A percentile compares a stretch with the other conserved stretches of the same genome.
Evolutionary conservation across 2,329 filamentous ascomycete species (phyloP).

Genomic region (Diplodia sapinea): DNA sequence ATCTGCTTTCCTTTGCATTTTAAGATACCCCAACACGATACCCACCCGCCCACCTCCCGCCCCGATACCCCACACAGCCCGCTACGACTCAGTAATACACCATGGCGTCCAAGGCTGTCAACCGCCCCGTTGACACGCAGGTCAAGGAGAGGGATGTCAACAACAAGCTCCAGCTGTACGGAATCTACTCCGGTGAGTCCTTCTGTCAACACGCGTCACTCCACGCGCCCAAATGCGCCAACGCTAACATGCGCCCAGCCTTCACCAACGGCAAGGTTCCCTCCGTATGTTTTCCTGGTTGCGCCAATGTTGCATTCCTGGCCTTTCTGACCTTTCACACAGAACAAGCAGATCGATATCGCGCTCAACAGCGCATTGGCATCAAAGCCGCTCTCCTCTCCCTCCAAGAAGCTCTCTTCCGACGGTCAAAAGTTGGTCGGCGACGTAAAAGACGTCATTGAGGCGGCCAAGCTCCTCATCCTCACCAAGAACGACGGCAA

Average conservation of each 20-base stretch:
- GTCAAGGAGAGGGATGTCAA: slow-evolving; percentile 86
- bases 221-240: not conserved
- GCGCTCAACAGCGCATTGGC: slow-evolving; percentile 86
- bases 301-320: not conserved
- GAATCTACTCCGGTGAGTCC: slow-evolving; percentile 73
- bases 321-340: slow-evolving; percentile 33
- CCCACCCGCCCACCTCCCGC: not conserved
- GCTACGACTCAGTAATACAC: not conserved
- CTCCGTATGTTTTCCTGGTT: slow-evolving; percentile 65
- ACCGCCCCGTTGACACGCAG: slow-evolving; percentile 74
- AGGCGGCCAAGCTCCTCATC: slow-evolving; percentile 81
- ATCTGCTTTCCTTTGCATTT: slow-evolving; percentile 27
- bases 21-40: slow-evolving; percentile 30
- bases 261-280: slow-evolving; percentile 90
- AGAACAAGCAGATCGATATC: slow-evolving; percentile 96
- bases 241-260: slow-evolving; percentile 54
- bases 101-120: slow-evolving; percentile 56
- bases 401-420: slow-evolving; percentile 76
- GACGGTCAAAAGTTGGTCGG: slow-evolving; percentile 81
- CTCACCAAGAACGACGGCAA: slow-evolving; percentile 96
- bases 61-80: slow-evolving; percentile 7
- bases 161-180: slow-evolving; percentile 92
- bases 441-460: slow-evolving; percentile 79
- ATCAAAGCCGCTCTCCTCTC: slow-evolving; percentile 71
- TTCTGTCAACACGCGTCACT: not conserved